Evolutionary conservation across 192 early-diverging fungal species (phyloP).

Genomic region (Haplosporangium gracile): DNA sequence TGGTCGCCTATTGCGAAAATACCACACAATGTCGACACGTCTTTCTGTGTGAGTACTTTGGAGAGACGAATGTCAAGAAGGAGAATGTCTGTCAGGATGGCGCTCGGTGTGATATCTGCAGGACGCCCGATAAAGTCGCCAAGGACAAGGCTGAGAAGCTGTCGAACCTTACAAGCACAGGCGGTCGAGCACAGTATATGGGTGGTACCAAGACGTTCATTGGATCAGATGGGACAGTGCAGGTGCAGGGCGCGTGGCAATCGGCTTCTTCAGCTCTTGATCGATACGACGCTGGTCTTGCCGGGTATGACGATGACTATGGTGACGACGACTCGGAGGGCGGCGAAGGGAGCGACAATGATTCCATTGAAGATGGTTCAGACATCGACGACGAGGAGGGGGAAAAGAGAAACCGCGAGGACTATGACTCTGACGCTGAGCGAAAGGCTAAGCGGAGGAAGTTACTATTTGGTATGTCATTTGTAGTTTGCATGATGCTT

Average conservation of each 20-base stretch:
- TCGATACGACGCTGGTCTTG: slow-evolving; percentile 36
- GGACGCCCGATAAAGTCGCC: slow-evolving; percentile 43
- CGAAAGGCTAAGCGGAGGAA: slow-evolving; percentile 52
- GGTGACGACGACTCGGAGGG: not conserved
- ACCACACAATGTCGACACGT: slow-evolving; percentile 83
- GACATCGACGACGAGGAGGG: slow-evolving; percentile 7
- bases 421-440: slow-evolving; percentile 42
- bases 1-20: slow-evolving; percentile 88
- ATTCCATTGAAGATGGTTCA: not conserved
- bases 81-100: slow-evolving; percentile 32
- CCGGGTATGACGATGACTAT: slow-evolving; percentile 16
- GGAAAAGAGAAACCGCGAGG: slow-evolving; percentile 1
- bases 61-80: slow-evolving; percentile 74
- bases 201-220: slow-evolving; percentile 23
- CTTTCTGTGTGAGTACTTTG: slow-evolving; percentile 91
- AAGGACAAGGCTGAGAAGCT: slow-evolving; percentile 38
- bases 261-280: slow-evolving; percentile 28
- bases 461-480: slow-evolving; percentile 41
- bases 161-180: not conserved
- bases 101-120: slow-evolving; percentile 39
- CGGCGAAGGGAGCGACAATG: not conserved
- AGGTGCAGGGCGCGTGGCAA: slow-evolving; percentile 32
- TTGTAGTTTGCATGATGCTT: not conserved
- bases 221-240: slow-evolving; percentile 29
- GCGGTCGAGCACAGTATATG: slow-evolving; percentile 22